Evolutionary conservation across 108 stramenopile genomes (phyloP).

Genomic region (Skeletonema potamos): DNA sequence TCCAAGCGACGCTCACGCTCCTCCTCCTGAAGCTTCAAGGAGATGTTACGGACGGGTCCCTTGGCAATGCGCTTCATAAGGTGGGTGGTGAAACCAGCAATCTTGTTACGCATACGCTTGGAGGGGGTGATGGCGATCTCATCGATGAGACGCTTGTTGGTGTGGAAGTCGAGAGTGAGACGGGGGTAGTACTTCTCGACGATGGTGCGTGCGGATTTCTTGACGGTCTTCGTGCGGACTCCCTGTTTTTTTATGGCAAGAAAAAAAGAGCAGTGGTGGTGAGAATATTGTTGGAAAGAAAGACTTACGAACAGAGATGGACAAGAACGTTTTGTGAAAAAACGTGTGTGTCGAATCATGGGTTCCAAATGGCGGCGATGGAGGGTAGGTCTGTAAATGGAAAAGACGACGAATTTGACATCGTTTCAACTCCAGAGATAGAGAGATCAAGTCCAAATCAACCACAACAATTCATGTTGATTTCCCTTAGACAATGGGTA

Average conservation of each 20-base stretch:
- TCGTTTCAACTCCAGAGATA: not conserved
- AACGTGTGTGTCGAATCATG: not conserved
- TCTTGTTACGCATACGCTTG: slow-evolving; percentile 99
- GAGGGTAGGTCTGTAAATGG: not conserved
- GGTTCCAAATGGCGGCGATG: not conserved
- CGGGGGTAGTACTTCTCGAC: slow-evolving; percentile 99
- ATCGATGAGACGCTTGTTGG: slow-evolving; percentile 98
- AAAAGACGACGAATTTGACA: not conserved
- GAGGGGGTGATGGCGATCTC: slow-evolving; percentile 98
- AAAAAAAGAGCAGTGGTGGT: not conserved
- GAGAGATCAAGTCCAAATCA: not conserved
- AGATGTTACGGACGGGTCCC: slow-evolving; percentile 98
- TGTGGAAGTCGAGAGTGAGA: slow-evolving; percentile 99
- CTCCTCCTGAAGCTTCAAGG: slow-evolving; percentile 99
- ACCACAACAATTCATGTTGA: not conserved
- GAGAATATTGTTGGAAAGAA: not conserved
- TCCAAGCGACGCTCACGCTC: slow-evolving; percentile 99
- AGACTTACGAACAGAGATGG: slow-evolving; percentile 11
- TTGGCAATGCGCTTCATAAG: slow-evolving; percentile 99
- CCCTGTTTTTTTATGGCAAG: slow-evolving; percentile 59
- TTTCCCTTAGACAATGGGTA: not conserved
- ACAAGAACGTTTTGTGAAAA: not conserved
- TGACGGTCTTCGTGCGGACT: slow-evolving; percentile 99
- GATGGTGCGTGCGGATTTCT: slow-evolving; percentile 98
- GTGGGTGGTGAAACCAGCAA: slow-evolving; percentile 98